Evolutionary conservation across 169 alveolate genomes (phyloP).

Genomic region (Plasmodium gonderi): DNA sequence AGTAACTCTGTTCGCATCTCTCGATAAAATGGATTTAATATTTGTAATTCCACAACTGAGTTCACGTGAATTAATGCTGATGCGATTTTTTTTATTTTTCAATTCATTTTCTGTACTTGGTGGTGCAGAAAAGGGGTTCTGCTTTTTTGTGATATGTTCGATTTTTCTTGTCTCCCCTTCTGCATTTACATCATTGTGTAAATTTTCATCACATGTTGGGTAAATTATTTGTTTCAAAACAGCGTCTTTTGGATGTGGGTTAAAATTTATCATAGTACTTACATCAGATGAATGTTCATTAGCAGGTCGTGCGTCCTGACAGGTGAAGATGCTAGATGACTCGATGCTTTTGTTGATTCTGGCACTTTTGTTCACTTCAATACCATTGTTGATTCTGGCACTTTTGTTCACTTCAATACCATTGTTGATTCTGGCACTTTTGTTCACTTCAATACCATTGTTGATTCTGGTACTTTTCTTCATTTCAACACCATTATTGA

Average conservation of each 20-base stretch:
- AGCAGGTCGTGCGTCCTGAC: background rate
- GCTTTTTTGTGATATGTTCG: background rate
- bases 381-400: constrained; percentile 14
- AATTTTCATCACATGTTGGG: background rate
- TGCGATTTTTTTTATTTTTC: background rate
- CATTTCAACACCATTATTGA: background rate
- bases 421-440: background rate
- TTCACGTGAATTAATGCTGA: background rate
- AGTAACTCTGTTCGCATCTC: background rate
- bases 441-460: background rate
- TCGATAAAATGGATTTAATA: background rate
- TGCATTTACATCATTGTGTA: background rate
- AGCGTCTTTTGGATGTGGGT: background rate
- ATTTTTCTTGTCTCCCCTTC: background rate
- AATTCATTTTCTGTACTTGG: background rate
- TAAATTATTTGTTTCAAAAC: background rate
- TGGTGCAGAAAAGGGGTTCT: background rate
- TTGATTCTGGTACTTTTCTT: no score
- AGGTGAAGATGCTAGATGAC: background rate
- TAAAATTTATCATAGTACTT: background rate
- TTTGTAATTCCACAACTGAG: background rate
- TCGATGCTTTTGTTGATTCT: background rate
- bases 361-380: constrained; percentile 7
- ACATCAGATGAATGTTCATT: background rate
- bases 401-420: background rate